Evolutionary conservation across 2,329 filamentous ascomycete species (phyloP).

Genomic region (Coniochaeta hoffmannii): DNA sequence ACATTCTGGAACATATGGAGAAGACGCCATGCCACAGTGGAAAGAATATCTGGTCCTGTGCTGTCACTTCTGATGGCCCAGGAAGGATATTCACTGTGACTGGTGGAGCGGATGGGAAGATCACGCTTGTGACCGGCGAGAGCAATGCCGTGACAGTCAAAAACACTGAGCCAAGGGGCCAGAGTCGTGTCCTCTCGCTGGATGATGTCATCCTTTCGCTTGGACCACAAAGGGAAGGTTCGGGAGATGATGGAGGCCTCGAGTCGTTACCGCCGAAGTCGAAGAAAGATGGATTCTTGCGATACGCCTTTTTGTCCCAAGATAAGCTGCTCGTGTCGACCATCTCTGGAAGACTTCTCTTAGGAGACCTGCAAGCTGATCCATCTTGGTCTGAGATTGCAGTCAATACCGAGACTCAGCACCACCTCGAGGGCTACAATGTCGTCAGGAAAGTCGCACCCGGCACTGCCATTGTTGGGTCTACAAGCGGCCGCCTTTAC

Average conservation of each 20-base stretch:
- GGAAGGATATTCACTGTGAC: conserved; percentile 48
- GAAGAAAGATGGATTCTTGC: conserved; percentile 41
- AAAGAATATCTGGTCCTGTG: conserved; percentile 85
- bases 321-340: conserved; percentile 48
- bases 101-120: conserved; percentile 77
- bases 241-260: conserved; percentile 15
- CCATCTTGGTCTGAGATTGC: conserved; percentile 35
- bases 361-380: conserved; percentile 28
- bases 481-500: conserved; percentile 39
- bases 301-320: conserved; percentile 55
- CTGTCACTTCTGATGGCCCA: conserved; percentile 22
- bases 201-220: conserved; percentile 20
- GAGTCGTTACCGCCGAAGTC: conserved; percentile 19
- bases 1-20: conserved; percentile 41
- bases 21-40: conserved; percentile 64
- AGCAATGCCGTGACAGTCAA: not conserved
- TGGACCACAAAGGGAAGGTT: conserved; percentile 8
- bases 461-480: conserved; percentile 39
- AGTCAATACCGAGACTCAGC: conserved; percentile 23
- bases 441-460: conserved; percentile 32
- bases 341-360: conserved; percentile 51
- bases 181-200: not conserved
- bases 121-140: conserved; percentile 36
- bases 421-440: conserved; percentile 38
- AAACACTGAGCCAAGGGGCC: not conserved